These are phyloP conservation scores for Debaryomyces nepalensis DNA, from an alignment of 1,139 yeast genomes.

Conservation along the genomic window DNA sequence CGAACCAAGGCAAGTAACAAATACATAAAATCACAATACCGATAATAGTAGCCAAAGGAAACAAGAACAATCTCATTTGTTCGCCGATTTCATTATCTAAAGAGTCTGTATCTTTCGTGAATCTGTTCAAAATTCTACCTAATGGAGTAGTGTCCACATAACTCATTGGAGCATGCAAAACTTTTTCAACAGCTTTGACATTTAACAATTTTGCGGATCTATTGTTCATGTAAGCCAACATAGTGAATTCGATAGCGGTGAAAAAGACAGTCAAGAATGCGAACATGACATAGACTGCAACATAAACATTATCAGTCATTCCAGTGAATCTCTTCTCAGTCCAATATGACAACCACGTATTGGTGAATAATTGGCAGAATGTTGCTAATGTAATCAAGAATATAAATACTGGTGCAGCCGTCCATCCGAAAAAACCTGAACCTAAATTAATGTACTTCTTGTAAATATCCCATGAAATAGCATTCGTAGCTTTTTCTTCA, in stretches of 20 bases:
- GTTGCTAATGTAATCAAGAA: constrained; percentile 46
- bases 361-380: constrained; percentile 41
- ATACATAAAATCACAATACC: constrained; percentile 50
- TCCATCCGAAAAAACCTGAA: constrained; percentile 41
- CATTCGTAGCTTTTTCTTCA: constrained; percentile 46
- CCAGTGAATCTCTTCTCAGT: constrained; percentile 31
- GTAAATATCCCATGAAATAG: constrained; percentile 43
- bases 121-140: constrained; percentile 56
- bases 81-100: constrained; percentile 53
- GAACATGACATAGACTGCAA: constrained; percentile 39
- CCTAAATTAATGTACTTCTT: constrained; percentile 43
- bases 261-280: constrained; percentile 50
- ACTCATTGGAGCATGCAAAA: constrained; percentile 51
- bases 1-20: constrained; percentile 52
- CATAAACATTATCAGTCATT: constrained; percentile 33
- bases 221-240: constrained; percentile 59
- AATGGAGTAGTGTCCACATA: constrained; percentile 51
- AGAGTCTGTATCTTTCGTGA: constrained; percentile 56
- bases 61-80: constrained; percentile 46
- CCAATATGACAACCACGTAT: constrained; percentile 49
- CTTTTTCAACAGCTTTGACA: constrained; percentile 39
- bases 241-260: constrained; percentile 54
- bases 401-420: constrained; percentile 38
- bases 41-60: constrained; percentile 44
- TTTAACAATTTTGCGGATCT: constrained; percentile 43